A percentile compares a stretch with the other conserved stretches of the same genome.
These are phyloP conservation scores for Hapsidospora chrysogenum DNA, from an alignment of 495 filamentous ascomycete species.

Conservation along the genomic window DNA sequence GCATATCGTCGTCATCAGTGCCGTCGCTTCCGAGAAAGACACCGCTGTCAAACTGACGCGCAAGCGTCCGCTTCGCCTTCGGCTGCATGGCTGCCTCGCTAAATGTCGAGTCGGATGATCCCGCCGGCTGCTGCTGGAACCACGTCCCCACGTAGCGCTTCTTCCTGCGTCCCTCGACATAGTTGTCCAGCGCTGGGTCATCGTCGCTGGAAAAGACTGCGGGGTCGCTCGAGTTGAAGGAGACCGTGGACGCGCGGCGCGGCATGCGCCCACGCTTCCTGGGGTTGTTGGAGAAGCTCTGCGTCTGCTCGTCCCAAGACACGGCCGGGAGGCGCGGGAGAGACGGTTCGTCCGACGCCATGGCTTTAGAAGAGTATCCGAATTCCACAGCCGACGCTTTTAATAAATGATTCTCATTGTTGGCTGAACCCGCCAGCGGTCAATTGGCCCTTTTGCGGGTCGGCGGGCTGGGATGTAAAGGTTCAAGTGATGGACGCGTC, in stretches of 20 bases:
- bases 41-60: constrained; percentile 59
- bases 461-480: no score
- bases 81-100: constrained; percentile 10
- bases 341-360: constrained; percentile 29
- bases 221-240: constrained; percentile 47
- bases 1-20: constrained; percentile 15
- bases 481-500: no score
- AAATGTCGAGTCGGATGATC: constrained; percentile 22
- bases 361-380: constrained; percentile 4
- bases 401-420: background rate
- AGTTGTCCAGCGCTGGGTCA: constrained; percentile 56
- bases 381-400: background rate
- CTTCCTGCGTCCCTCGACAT: constrained; percentile 38
- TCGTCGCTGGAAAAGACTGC: constrained; percentile 70
- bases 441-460: no score
- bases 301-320: constrained; percentile 12
- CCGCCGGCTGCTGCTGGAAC: constrained; percentile 47
- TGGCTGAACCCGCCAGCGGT: no score
- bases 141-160: constrained; percentile 52
- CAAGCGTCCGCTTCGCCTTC: constrained; percentile 33
- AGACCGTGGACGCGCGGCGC: background rate
- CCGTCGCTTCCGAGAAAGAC: constrained; percentile 63
- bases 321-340: constrained; percentile 23
- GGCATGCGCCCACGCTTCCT: constrained; percentile 23
- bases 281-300: constrained; percentile 12